phyloP scores from a whole-genome alignment of 805 yeast genomes.

The Candida xiaguanensis region DNA sequence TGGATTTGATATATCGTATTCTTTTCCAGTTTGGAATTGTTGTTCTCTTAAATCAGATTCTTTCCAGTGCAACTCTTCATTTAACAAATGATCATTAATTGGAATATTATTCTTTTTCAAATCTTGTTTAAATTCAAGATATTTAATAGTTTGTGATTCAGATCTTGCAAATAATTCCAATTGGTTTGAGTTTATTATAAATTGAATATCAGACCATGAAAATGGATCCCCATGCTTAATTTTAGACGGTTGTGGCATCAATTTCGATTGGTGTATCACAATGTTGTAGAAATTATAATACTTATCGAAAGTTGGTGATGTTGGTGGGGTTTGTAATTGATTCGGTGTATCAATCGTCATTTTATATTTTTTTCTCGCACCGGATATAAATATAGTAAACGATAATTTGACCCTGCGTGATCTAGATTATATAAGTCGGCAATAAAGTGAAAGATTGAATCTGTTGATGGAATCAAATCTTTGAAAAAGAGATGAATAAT shows the following conservation, averaged over 20 bases:
- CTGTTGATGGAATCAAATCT: too few species aligned
- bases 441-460: too few species aligned
- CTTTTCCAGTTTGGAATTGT: constrained; percentile 11
- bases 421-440: not conserved
- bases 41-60: constrained; percentile 18
- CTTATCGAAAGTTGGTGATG: constrained; percentile 8
- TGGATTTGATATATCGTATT: constrained; percentile 10
- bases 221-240: constrained; percentile 31
- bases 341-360: not conserved
- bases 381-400: not conserved
- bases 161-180: constrained; percentile 51
- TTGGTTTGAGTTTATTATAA: constrained; percentile 37
- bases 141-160: constrained; percentile 36
- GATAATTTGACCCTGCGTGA: not conserved
- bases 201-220: constrained; percentile 42
- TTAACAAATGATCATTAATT: constrained; percentile 47
- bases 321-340: constrained; percentile 10
- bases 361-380: not conserved
- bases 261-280: constrained; percentile 23
- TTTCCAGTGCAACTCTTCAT: constrained; percentile 50
- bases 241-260: constrained; percentile 37
- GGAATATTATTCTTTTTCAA: constrained; percentile 33
- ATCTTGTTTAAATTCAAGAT: constrained; percentile 42
- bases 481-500: too few species aligned
- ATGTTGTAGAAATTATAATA: constrained; percentile 11